phyloP scores from a whole-genome alignment of 2,329 filamentous ascomycete species.

The Cadophora sp. region DNA sequence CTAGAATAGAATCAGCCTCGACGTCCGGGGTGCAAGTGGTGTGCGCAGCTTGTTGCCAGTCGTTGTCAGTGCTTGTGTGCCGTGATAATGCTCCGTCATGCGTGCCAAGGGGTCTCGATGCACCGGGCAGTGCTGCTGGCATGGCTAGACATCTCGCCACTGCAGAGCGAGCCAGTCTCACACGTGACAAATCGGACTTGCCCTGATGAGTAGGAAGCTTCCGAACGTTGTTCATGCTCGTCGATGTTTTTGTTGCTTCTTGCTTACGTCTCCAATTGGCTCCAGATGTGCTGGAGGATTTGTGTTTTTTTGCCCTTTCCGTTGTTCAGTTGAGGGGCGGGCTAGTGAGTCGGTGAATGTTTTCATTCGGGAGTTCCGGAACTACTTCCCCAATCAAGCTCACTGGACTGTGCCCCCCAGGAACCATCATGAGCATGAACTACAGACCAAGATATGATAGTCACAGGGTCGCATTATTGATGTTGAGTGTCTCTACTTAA shows the following conservation, averaged over 20 bases:
- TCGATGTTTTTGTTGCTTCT: not conserved
- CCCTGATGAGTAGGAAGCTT: not conserved
- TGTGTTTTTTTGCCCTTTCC: no score
- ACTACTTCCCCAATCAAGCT: no score
- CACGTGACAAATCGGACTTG: not conserved
- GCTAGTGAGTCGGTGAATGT: no score
- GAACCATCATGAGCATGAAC: no score
- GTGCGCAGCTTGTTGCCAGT: not conserved
- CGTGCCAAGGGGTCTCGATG: conserved; percentile 1
- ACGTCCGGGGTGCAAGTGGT: not conserved
- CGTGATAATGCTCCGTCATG: no score
- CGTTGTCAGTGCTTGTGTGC: not conserved
- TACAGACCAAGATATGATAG: not conserved
- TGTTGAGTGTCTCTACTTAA: not conserved
- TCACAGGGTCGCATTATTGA: not conserved
- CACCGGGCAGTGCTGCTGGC: not conserved
- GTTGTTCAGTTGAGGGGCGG: no score
- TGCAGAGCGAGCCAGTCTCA: not conserved
- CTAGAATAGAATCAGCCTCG: conserved; percentile 7
- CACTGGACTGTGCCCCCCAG: no score
- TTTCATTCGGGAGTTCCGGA: no score
- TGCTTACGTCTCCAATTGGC: not conserved
- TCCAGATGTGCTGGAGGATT: not conserved
- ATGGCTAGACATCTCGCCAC: not conserved
- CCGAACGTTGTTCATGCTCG: not conserved